Evolutionary conservation across 169 alveolate species (phyloP).

Genomic region (Cryptosporidium bovis): DNA sequence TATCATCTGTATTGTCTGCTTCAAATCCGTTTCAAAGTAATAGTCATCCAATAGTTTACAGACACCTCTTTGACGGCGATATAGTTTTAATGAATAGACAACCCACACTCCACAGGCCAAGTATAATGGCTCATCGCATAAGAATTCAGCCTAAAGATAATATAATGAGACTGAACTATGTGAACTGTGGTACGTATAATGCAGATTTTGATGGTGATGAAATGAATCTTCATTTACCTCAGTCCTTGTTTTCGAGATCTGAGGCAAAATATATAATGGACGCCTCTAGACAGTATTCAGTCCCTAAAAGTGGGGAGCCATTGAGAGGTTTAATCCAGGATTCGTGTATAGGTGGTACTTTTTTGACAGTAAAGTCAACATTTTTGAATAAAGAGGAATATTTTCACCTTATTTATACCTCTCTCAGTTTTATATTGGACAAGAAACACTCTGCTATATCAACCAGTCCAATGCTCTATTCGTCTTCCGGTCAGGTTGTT

Average conservation of each 20-base stretch:
- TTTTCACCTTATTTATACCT: slow-evolving; percentile 83
- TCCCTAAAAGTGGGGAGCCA: slow-evolving; percentile 98
- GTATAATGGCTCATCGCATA: slow-evolving; percentile 95
- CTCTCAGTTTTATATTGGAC: slow-evolving; percentile 42
- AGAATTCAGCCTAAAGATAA: slow-evolving; percentile 92
- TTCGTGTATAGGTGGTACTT: slow-evolving; percentile 93
- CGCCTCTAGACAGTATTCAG: slow-evolving; percentile 95
- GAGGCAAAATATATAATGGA: slow-evolving; percentile 95
- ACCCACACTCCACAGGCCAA: slow-evolving; percentile 98
- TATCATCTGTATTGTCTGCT: slow-evolving; percentile 74
- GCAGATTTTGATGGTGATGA: slow-evolving; percentile 99
- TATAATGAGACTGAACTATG: slow-evolving; percentile 97
- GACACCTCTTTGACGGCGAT: slow-evolving; percentile 97
- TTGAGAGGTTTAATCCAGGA: slow-evolving; percentile 98
- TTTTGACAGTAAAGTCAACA: slow-evolving; percentile 93
- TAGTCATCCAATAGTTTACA: slow-evolving; percentile 87
- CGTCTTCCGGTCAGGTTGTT: slow-evolving; percentile 60
- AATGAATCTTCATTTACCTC: slow-evolving; percentile 97
- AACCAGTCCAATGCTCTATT: slow-evolving; percentile 40
- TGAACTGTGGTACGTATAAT: slow-evolving; percentile 98
- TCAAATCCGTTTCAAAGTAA: slow-evolving; percentile 65
- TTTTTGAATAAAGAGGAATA: slow-evolving; percentile 90
- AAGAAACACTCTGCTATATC: slow-evolving; percentile 60
- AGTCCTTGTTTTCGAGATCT: slow-evolving; percentile 93
- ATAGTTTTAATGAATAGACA: slow-evolving; percentile 95